Base-by-base conservation (phyloP, 805 yeast species). In the Candida ulmi region DNA sequence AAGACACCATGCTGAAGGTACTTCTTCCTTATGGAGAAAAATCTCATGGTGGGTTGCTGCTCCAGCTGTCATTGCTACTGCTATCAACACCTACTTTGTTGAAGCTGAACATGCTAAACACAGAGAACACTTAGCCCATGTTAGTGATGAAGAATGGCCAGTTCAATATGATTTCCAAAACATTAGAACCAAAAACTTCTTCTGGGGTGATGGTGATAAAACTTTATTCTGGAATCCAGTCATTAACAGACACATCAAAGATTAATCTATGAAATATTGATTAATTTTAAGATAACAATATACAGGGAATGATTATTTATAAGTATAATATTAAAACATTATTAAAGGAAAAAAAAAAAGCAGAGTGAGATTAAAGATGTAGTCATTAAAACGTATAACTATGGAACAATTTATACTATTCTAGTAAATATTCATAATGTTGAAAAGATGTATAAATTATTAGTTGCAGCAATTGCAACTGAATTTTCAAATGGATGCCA, bases 131-230 rank as follows among this genome's bases (percentile, higher is more conserved):
- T 69, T 78, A 57, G 61, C 65, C 37, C 71, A 71, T 55, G 69
- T 87, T 42, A 64, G 88, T 26, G 97, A 90, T 63, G 91, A 83
- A 54, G 95, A 90, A 62, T 86, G 95, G 88, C 97, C 97, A 59
- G 69, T 65, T 46, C 93, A 84, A 68, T 86, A 86, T 72, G 90
- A 81, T 56, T 93, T 78, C 79, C 90, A 83, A 75, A 93, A 93
- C 76, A 65, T 88, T 55, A 87, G 98, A 79, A 62, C 65, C 61
- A 82, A 79, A 65, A 81, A 84, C 62, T 91, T 78, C 78, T 91
- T 88, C 83, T 93, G 98, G 98, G 99, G 99, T 62, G 91, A 93
- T 62, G 98, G 99, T 63, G 96, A 90, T 75, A 81, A 86, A 78
- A 88, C 98, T 47, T 71, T 83, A 62, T 93, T 93, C 84, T 93